A percentile compares a stretch with the other conserved stretches of the same genome.
phyloP scores from a whole-genome alignment of 345 rosid genomes.

The Melaleuca alternifolia region DNA sequence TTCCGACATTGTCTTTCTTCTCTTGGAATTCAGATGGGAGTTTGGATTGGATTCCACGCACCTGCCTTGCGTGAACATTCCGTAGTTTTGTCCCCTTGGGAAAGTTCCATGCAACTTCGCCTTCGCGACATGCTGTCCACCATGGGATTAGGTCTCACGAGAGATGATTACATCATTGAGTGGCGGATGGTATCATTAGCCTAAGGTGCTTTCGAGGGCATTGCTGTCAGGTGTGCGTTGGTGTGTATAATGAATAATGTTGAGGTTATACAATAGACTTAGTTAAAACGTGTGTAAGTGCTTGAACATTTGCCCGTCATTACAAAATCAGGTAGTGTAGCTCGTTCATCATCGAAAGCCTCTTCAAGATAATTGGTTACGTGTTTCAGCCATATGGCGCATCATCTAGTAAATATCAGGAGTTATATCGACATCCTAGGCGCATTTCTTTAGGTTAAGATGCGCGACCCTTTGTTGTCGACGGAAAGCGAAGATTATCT shows the following conservation, averaged over 20 bases:
- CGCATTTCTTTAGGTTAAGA: background rate
- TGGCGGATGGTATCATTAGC: background rate
- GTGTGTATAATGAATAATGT: background rate
- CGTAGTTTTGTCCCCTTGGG: background rate
- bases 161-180: background rate
- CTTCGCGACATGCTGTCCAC: background rate
- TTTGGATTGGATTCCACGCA: background rate
- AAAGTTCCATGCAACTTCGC: background rate
- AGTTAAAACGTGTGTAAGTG: too few species aligned
- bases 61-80: background rate
- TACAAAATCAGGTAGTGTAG: too few species aligned
- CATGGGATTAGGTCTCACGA: background rate
- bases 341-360: background rate
- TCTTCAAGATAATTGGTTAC: background rate
- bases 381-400: too few species aligned
- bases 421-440: background rate
- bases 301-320: too few species aligned
- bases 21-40: background rate
- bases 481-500: background rate
- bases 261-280: background rate
- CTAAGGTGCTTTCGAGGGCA: background rate
- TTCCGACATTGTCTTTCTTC: background rate
- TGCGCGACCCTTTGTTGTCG: too few species aligned
- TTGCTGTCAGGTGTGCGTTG: background rate
- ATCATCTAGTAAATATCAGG: background rate